phyloP scores from a whole-genome alignment of 2,329 filamentous ascomycete species.

The Venturia oleaginea region DNA sequence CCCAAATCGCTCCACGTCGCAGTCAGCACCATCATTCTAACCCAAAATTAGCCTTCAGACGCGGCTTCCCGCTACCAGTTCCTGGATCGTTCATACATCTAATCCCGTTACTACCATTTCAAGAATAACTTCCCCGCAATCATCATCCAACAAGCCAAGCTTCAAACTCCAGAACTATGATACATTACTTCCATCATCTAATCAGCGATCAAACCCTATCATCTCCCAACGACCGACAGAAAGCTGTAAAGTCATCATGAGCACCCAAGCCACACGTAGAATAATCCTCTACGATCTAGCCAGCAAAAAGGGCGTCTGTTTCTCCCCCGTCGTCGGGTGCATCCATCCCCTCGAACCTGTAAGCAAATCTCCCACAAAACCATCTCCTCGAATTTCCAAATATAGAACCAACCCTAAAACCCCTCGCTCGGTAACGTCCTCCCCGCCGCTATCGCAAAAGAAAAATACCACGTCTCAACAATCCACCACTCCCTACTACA shows the following conservation, averaged over 20 bases:
- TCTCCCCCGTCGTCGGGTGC: slow-evolving; percentile 33
- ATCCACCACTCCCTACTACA: slow-evolving; percentile 46
- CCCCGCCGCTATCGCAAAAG: no score
- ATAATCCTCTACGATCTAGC: slow-evolving; percentile 35
- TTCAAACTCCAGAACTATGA: not conserved
- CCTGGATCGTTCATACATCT: not conserved
- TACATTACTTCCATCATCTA: not conserved
- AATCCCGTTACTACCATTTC: not conserved
- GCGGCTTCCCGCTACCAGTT: not conserved
- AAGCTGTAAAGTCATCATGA: slow-evolving; percentile 15
- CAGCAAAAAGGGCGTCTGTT: slow-evolving; percentile 32
- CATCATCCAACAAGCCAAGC: not conserved
- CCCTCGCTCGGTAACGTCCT: no score
- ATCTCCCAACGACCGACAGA: no score
- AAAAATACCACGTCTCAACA: slow-evolving; percentile 47
- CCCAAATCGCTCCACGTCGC: not conserved
- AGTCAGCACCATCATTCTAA: not conserved
- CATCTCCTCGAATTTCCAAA: slow-evolving; percentile 62
- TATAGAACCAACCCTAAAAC: slow-evolving; percentile 47
- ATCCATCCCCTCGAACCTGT: slow-evolving; percentile 59
- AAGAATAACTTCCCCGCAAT: not conserved
- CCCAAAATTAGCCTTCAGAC: not conserved
- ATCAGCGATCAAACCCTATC: no score
- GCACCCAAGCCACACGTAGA: slow-evolving; percentile 23
- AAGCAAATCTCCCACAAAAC: slow-evolving; percentile 60